Evolutionary conservation across 108 stramenopile species (phyloP), one percentile per base, ranked within the genome.

Genomic region (Pseudonitzschia pungens): DNA sequence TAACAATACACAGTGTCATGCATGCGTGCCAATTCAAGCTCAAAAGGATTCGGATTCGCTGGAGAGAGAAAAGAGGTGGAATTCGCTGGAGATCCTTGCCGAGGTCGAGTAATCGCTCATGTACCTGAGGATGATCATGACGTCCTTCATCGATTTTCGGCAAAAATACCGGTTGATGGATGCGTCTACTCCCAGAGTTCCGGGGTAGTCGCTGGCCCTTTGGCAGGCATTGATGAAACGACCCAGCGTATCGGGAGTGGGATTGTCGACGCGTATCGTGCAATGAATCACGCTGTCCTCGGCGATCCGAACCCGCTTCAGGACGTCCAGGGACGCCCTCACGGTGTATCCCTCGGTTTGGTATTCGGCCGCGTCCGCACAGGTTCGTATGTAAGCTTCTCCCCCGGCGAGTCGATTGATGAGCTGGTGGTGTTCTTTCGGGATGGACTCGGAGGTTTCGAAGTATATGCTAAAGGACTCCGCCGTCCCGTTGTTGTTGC

Each of bases 301-400:
- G 31, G 28, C 5, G 27, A 76, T 15, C 14, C 68, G 31, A 7
- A 68, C 65, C 52, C 68, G 40, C 0, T 12, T 20, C 6, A 76
- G 24, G 14, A 76, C 60, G 50, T 76, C 75, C 14, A 76, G 16
- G 6, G 75, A 76, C 20, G 60, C 75, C 12, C 28, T 48, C n/a
- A 76, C 41, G n/a, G 75, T 76, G 42, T 76, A 69, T 21, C 75
- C 75, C 43, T 76, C 68, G 15, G 75, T 76, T 33, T 45, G 43
- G 26, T 36, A 9, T 59, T 69, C 68, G 22, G 51, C 44, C 44
- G 68, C 68, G 45, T 76, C 75, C 28, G 68, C 68, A 48, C 75
- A 76, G 0, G 75, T 76, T n/a, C 75, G 56, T 27, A 69, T 48
- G 29, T 45, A 76, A 11, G 68, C 68, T 44, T 69, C 52, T 0